Conservation (phyloP, 495 filamentous ascomycete genomes). For the Hypomontagnella monticulosa region DNA sequence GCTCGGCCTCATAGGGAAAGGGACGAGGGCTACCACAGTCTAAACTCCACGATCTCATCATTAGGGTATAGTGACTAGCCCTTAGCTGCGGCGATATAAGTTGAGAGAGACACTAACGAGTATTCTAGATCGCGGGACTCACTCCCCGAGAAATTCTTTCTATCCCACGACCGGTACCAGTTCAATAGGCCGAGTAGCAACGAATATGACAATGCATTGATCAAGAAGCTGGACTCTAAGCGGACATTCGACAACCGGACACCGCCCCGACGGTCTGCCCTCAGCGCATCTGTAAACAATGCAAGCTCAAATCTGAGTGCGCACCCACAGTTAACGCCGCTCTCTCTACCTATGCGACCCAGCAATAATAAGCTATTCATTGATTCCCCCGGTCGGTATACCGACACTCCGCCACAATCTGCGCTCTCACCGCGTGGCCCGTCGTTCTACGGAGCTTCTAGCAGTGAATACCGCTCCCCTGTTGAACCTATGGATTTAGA, state of each 20-base stretch:
- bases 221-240: slow-evolving; percentile 76
- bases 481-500: slow-evolving; percentile 58
- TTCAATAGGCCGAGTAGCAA: slow-evolving; percentile 66
- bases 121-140: slow-evolving; percentile 43
- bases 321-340: slow-evolving; percentile 57
- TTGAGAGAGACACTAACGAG: slow-evolving; percentile 18
- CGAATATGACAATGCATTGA: slow-evolving; percentile 79
- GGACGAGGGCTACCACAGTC: slow-evolving; percentile 48
- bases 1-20: slow-evolving; percentile 39
- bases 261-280: slow-evolving; percentile 62
- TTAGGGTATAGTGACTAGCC: slow-evolving; percentile 37
- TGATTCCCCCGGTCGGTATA: slow-evolving; percentile 56
- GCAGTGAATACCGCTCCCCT: slow-evolving; percentile 60
- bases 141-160: slow-evolving; percentile 52
- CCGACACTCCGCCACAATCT: slow-evolving; percentile 58
- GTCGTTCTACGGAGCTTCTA: slow-evolving; percentile 58
- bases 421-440: slow-evolving; percentile 60
- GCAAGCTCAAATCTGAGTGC: slow-evolving; percentile 39
- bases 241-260: slow-evolving; percentile 66
- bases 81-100: neutral
- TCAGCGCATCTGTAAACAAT: slow-evolving; percentile 63
- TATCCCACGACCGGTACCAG: slow-evolving; percentile 61
- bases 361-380: slow-evolving; percentile 49
- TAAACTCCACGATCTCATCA: slow-evolving; percentile 46
- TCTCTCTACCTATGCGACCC: slow-evolving; percentile 60